These are phyloP conservation scores for Fusarium liriodendri DNA, from an alignment of 2,329 filamentous ascomycete genomes.

Conservation along the genomic window DNA sequence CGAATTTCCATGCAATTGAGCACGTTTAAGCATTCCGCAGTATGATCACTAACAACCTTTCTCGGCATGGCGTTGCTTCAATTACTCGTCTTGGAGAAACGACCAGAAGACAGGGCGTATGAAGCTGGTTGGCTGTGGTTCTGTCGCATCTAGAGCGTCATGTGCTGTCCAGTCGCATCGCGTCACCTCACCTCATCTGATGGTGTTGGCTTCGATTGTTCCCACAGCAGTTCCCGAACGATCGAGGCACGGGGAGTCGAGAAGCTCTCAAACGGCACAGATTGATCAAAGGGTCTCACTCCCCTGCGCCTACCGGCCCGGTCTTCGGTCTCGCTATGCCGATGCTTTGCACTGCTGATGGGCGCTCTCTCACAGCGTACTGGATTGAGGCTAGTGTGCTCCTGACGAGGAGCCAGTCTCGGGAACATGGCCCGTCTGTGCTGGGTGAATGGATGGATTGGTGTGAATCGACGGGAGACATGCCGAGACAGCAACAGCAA, in stretches of 20 bases:
- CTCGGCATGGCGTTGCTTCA: background rate
- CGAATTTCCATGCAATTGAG: background rate
- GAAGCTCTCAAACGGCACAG: constrained; percentile 13
- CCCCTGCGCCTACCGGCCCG: constrained; percentile 27
- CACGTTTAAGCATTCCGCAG: background rate
- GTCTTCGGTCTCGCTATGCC: constrained; percentile 22
- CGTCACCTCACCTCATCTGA: constrained; percentile 29
- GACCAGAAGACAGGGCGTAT: constrained; percentile 7
- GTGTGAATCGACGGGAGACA: constrained; percentile 25
- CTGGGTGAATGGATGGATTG: constrained; percentile 10
- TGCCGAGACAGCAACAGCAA: constrained; percentile 27
- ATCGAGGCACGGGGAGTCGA: background rate
- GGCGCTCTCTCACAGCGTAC: background rate
- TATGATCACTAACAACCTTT: background rate
- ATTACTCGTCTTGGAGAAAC: background rate
- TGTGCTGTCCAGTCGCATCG: constrained; percentile 11
- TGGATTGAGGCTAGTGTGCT: constrained; percentile 21
- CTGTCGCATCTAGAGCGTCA: constrained; percentile 19
- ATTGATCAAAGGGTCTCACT: constrained; percentile 19
- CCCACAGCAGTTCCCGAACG: constrained; percentile 16
- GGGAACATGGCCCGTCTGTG: constrained; percentile 24
- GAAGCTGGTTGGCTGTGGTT: constrained; percentile 8
- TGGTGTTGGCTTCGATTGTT: constrained; percentile 17
- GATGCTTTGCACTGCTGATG: constrained; percentile 14
- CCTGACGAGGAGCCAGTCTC: constrained; percentile 18